These are phyloP conservation scores for Xylaria curta DNA, from an alignment of 495 filamentous ascomycete genomes.

Conservation along the genomic window DNA sequence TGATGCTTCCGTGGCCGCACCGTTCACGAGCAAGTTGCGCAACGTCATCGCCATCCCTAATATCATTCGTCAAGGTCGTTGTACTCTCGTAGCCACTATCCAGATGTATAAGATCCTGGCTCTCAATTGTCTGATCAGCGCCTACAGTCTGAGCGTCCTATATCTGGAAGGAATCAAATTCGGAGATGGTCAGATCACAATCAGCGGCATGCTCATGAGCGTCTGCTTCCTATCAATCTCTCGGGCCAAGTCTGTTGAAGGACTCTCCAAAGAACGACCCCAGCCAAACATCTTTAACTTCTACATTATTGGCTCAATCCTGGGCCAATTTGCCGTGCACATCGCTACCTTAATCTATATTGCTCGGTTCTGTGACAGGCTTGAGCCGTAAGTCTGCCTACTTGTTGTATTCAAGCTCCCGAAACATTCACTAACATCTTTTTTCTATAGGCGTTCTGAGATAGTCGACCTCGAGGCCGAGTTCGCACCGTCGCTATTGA, in stretches of 20 bases:
- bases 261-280: slow-evolving; percentile 93
- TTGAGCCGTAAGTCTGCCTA: slow-evolving; percentile 72
- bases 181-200: slow-evolving; percentile 96
- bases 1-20: slow-evolving; percentile 95
- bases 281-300: slow-evolving; percentile 99
- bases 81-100: slow-evolving; percentile 96
- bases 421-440: neutral
- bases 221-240: slow-evolving; percentile 99
- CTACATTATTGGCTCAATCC: slow-evolving; percentile 97
- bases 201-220: slow-evolving; percentile 99
- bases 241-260: slow-evolving; percentile 91
- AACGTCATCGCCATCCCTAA: slow-evolving; percentile 98
- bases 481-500: slow-evolving; percentile 91
- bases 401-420: slow-evolving; percentile 35
- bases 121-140: slow-evolving; percentile 96
- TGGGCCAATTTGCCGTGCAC: slow-evolving; percentile 97
- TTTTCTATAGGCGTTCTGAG: slow-evolving; percentile 62
- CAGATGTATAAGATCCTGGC: slow-evolving; percentile 99
- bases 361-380: slow-evolving; percentile 80
- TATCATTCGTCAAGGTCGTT: slow-evolving; percentile 96
- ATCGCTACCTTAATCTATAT: slow-evolving; percentile 95
- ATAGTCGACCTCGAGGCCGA: slow-evolving; percentile 92
- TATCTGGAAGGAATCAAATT: slow-evolving; percentile 99
- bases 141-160: slow-evolving; percentile 94
- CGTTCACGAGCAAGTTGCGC: slow-evolving; percentile 96